A percentile compares a stretch with the other conserved stretches of the same genome.
These are phyloP conservation scores for Geotrichum fermentans DNA, from an alignment of 1,139 yeast species.

Conservation along the genomic window DNA sequence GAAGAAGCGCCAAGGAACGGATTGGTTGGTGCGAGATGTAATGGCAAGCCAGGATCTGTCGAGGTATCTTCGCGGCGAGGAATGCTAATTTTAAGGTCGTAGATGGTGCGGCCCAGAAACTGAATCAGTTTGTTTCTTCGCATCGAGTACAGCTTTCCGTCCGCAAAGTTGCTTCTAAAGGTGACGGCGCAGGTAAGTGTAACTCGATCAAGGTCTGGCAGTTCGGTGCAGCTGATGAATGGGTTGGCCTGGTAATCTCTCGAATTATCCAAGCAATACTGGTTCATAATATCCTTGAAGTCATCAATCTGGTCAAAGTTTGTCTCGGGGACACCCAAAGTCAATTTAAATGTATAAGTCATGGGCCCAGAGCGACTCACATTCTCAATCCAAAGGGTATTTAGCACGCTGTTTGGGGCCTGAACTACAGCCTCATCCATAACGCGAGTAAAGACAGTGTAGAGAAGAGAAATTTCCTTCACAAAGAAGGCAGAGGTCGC, in stretches of 20 bases:
- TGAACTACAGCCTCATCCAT: conserved; percentile 36
- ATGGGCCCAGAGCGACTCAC: conserved; percentile 39
- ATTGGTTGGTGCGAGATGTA: conserved; percentile 5
- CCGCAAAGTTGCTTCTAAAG: conserved; percentile 37
- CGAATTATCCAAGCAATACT: conserved; percentile 35
- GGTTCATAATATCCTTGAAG: conserved; percentile 32
- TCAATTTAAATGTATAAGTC: conserved; percentile 30
- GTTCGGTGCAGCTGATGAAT: conserved; percentile 35
- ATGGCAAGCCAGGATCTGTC: conserved; percentile 37
- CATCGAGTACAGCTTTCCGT: conserved; percentile 32
- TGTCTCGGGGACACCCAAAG: conserved; percentile 40
- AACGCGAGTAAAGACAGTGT: conserved; percentile 36
- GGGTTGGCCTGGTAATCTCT: conserved; percentile 38
- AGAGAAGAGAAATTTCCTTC: conserved; percentile 37
- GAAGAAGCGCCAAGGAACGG: not conserved
- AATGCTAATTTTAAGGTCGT: conserved; percentile 26
- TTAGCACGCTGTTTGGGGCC: conserved; percentile 39
- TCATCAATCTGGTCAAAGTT: conserved; percentile 36
- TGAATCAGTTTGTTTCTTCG: conserved; percentile 34
- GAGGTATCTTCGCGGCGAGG: conserved; percentile 34
- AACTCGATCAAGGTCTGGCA: conserved; percentile 38
- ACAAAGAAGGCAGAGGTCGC: conserved; percentile 29
- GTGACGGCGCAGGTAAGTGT: conserved; percentile 32
- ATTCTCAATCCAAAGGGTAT: conserved; percentile 41
- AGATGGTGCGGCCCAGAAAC: conserved; percentile 38